A percentile compares a stretch with the other conserved stretches of the same genome.
Conservation (phyloP, 805 yeast species). For the Sporopachydermia lactativora region DNA sequence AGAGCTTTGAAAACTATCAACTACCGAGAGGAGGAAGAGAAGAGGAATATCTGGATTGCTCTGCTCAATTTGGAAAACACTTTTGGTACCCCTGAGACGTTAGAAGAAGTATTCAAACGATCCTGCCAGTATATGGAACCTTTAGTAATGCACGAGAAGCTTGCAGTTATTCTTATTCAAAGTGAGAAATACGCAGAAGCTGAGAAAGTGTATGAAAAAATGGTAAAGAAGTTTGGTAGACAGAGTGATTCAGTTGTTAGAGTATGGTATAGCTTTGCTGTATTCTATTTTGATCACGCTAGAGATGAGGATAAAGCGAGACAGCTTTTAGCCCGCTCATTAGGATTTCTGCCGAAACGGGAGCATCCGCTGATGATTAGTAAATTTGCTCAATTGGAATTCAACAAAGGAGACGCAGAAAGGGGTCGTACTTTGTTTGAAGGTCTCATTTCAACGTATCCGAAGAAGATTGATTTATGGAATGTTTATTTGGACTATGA, state of each 20-base stretch:
- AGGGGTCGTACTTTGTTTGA: slow-evolving; percentile 92
- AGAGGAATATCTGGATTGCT: slow-evolving; percentile 93
- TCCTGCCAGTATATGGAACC: slow-evolving; percentile 90
- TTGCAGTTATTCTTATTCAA: slow-evolving; percentile 59
- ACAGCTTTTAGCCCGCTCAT: slow-evolving; percentile 57
- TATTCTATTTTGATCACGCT: slow-evolving; percentile 49
- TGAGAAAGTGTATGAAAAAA: slow-evolving; percentile 45
- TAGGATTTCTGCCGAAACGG: slow-evolving; percentile 56
- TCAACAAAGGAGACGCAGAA: slow-evolving; percentile 76
- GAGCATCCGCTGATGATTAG: slow-evolving; percentile 68
- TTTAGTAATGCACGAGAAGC: slow-evolving; percentile 61
- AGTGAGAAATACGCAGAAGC: slow-evolving; percentile 65
- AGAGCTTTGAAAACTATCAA: slow-evolving; percentile 85
- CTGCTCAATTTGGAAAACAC: slow-evolving; percentile 84
- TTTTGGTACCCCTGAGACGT: slow-evolving; percentile 75
- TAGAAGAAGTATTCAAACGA: slow-evolving; percentile 69
- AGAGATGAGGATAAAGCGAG: slow-evolving; percentile 42
- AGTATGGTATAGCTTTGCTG: slow-evolving; percentile 76
- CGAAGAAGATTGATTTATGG: slow-evolving; percentile 90
- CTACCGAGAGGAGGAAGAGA: slow-evolving; percentile 86
- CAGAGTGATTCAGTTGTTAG: slow-evolving; percentile 33
- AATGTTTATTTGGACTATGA: slow-evolving; percentile 92
- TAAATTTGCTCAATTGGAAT: slow-evolving; percentile 84
- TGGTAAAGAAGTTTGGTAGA: slow-evolving; percentile 69
- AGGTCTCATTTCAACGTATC: slow-evolving; percentile 79